phyloP scores from a whole-genome alignment of 352 stramenopile species.

The Peronosclerospora sorghi region DNA sequence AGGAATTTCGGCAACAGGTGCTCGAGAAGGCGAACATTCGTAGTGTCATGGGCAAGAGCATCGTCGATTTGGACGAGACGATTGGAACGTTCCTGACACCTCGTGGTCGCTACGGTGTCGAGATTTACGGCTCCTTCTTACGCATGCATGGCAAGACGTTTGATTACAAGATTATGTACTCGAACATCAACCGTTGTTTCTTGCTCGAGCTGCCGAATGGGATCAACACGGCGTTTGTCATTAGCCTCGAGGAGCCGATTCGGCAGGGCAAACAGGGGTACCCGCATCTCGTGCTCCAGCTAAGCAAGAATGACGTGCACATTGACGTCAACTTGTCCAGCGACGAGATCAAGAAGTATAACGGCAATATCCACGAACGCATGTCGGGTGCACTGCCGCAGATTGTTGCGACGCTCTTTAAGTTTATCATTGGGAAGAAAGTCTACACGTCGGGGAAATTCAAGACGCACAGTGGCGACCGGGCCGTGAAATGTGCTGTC shows the following conservation, averaged over 20 bases:
- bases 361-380: constrained; percentile 91
- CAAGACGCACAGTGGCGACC: constrained; percentile 78
- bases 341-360: constrained; percentile 98
- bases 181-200: constrained; percentile 98
- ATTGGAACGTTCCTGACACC: constrained; percentile 98
- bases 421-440: constrained; percentile 93
- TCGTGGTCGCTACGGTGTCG: constrained; percentile 94
- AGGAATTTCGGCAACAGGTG: constrained; percentile 78
- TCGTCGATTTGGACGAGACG: constrained; percentile 94
- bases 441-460: constrained; percentile 93
- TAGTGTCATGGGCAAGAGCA: constrained; percentile 92
- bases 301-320: constrained; percentile 78
- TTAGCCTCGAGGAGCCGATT: constrained; percentile 97
- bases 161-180: constrained; percentile 99
- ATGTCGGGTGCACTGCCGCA: constrained; percentile 95
- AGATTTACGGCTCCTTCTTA: constrained; percentile 96
- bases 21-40: constrained; percentile 78
- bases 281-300: constrained; percentile 96
- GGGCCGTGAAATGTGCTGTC: constrained; percentile 85
- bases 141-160: constrained; percentile 97
- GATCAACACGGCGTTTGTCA: constrained; percentile 96
- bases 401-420: constrained; percentile 98
- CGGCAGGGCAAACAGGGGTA: constrained; percentile 98
- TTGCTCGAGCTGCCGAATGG: constrained; percentile 95
- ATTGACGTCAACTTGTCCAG: constrained; percentile 91